A percentile compares a stretch with the other conserved stretches of the same genome.
These are phyloP conservation scores for Lagenaria siceraria DNA, from an alignment of 306 rosid species.

Conservation along the genomic window DNA sequence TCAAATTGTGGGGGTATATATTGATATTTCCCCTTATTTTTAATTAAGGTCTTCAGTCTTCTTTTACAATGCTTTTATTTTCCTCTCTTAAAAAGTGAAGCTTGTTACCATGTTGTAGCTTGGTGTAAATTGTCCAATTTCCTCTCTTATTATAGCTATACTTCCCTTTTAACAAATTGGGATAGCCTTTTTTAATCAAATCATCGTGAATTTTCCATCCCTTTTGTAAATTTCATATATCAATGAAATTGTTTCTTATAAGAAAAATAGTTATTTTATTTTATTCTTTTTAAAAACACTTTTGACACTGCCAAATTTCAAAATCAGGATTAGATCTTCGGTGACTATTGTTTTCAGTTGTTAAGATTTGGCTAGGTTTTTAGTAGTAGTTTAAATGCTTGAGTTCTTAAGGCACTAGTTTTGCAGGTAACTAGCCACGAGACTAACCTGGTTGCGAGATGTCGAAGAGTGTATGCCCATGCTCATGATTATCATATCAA, in stretches of 20 bases:
- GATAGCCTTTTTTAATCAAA: neutral
- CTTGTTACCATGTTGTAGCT: neutral
- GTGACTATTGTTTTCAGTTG: neutral
- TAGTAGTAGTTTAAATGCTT: neutral
- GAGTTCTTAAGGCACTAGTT: constrained; percentile 6
- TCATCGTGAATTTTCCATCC: neutral
- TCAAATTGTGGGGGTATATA: too few relatives aligned
- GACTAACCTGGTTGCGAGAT: constrained; percentile 75
- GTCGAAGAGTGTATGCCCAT: constrained; percentile 96
- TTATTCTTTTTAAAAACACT: neutral
- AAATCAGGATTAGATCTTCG: neutral
- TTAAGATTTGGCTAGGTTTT: neutral
- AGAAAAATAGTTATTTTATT: too few relatives aligned
- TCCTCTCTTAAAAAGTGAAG: neutral
- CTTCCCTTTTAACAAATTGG: neutral
- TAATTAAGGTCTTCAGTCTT: neutral
- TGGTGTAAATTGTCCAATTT: neutral
- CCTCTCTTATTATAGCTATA: neutral
- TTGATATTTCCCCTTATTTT: neutral
- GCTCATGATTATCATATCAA: constrained; percentile 99
- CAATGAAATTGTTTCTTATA: neutral
- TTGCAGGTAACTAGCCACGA: constrained; percentile 83
- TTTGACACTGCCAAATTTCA: neutral
- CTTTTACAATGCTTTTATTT: neutral
- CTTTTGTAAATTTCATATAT: neutral